Conservation (phyloP, 257 asterid species). For the Thymus mandschuricus region DNA sequence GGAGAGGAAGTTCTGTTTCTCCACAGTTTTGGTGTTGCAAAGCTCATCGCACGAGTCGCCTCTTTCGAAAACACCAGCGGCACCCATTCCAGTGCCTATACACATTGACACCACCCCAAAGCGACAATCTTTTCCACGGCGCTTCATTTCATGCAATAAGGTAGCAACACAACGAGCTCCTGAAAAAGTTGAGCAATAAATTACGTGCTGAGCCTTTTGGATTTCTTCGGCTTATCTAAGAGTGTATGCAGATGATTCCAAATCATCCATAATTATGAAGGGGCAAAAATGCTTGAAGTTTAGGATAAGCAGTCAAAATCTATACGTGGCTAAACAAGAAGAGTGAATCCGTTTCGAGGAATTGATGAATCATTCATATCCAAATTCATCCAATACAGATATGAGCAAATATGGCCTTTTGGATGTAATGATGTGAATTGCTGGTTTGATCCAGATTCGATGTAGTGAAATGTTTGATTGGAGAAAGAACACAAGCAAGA, state of each 20-base stretch:
- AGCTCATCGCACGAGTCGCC: constrained; percentile 93
- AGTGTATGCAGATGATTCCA: background rate
- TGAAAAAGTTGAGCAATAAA: constrained; percentile 30
- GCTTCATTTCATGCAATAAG: constrained; percentile 93
- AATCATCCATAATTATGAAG: background rate
- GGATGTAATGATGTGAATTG: background rate
- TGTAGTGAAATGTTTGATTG: background rate
- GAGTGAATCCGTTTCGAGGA: background rate
- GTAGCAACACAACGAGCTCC: constrained; percentile 99
- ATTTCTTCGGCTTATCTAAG: background rate
- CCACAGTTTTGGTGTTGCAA: constrained; percentile 54
- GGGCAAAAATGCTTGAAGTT: background rate
- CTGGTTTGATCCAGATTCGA: background rate
- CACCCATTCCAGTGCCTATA: constrained; percentile 99
- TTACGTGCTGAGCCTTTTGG: background rate
- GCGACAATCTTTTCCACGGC: constrained; percentile 94
- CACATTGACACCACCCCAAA: constrained; percentile 96
- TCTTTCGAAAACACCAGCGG: constrained; percentile 96
- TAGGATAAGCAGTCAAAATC: background rate
- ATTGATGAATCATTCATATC: background rate
- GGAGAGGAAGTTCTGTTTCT: constrained; percentile 60
- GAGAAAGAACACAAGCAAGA: background rate
- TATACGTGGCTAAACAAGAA: constrained; percentile 5
- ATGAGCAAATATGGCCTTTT: background rate
- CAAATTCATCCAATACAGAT: background rate